These are phyloP conservation scores for Ligustrum vulgare DNA, from an alignment of 257 asterid genomes.

Conservation along the genomic window DNA sequence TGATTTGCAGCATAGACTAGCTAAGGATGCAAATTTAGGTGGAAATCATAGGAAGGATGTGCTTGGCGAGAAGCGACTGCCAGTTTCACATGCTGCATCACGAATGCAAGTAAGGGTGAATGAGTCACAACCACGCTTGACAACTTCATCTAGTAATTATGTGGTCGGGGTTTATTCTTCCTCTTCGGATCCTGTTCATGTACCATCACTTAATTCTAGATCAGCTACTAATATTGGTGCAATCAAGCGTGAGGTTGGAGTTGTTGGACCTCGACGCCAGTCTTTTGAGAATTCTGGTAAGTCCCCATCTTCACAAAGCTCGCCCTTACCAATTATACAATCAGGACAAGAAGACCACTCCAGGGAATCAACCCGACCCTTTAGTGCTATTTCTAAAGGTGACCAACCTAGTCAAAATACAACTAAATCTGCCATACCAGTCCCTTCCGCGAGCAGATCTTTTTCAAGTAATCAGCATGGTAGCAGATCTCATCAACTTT, in stretches of 20 bases:
- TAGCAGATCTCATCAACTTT: slow-evolving; percentile 59
- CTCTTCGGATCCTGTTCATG: slow-evolving; percentile 92
- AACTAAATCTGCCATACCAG: slow-evolving; percentile 47
- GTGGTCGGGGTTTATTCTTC: slow-evolving; percentile 92
- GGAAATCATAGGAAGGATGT: slow-evolving; percentile 50
- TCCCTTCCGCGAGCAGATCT: slow-evolving; percentile 46
- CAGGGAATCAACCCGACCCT: slow-evolving; percentile 48
- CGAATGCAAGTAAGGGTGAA: slow-evolving; percentile 50
- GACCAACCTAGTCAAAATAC: slow-evolving; percentile 51
- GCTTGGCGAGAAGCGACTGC: slow-evolving; percentile 47
- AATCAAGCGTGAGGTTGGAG: slow-evolving; percentile 91
- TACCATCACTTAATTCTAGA: slow-evolving; percentile 89
- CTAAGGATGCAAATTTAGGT: slow-evolving; percentile 46
- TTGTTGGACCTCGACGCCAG: slow-evolving; percentile 86
- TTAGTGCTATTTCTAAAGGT: slow-evolving; percentile 41
- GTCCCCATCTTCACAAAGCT: slow-evolving; percentile 48
- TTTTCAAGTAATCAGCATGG: slow-evolving; percentile 54
- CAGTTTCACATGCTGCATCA: slow-evolving; percentile 37
- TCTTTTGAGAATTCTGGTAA: slow-evolving; percentile 50
- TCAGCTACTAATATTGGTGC: slow-evolving; percentile 86
- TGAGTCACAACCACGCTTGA: slow-evolving; percentile 44
- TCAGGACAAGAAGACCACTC: slow-evolving; percentile 51
- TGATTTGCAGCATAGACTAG: slow-evolving; percentile 50
- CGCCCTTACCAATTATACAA: slow-evolving; percentile 43
- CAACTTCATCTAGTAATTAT: slow-evolving; percentile 60